Percentiles rank a stretch among this genome's conserved stretches.
Conservation (phyloP, 2,329 filamentous ascomycete genomes). For the Cercospora sesami region DNA sequence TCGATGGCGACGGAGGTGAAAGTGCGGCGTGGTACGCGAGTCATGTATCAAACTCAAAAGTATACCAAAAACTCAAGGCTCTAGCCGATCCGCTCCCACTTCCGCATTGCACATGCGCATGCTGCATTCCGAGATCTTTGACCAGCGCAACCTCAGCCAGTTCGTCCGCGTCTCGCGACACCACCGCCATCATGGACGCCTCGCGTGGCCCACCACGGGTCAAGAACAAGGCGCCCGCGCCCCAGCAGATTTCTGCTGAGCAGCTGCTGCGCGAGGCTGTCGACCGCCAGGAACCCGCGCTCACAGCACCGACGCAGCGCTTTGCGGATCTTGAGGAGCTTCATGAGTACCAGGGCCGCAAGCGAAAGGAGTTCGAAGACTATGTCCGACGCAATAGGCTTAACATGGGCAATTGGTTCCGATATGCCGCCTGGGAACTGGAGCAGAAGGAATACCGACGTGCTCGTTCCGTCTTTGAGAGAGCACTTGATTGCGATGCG, state of each 20-base stretch:
- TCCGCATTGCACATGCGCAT: background rate
- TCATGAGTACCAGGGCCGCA: conserved; percentile 94
- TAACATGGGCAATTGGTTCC: conserved; percentile 98
- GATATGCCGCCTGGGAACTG: conserved; percentile 95
- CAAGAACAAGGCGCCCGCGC: conserved; percentile 97
- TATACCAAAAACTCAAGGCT: background rate
- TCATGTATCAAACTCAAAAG: conserved; percentile 1
- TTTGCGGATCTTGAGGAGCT: conserved; percentile 97
- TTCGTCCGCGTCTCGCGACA: background rate
- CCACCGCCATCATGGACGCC: conserved; percentile 67
- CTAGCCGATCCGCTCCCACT: background rate
- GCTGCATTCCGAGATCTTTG: background rate
- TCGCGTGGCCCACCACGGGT: conserved; percentile 90
- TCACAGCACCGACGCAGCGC: conserved; percentile 89
- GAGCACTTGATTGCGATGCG: conserved; percentile 86
- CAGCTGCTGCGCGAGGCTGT: conserved; percentile 96
- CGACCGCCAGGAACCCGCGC: conserved; percentile 83
- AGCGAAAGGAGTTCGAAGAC: conserved; percentile 95
- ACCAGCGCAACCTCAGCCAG: background rate
- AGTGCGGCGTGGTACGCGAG: conserved; percentile 2
- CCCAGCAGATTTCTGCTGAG: conserved; percentile 82
- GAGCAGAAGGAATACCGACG: conserved; percentile 97
- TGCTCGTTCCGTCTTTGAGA: conserved; percentile 89
- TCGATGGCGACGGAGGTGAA: background rate
- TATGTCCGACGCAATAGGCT: conserved; percentile 93